Conservation (phyloP, 306 rosid genomes). For the Vigna reflexopilosa region DNA sequence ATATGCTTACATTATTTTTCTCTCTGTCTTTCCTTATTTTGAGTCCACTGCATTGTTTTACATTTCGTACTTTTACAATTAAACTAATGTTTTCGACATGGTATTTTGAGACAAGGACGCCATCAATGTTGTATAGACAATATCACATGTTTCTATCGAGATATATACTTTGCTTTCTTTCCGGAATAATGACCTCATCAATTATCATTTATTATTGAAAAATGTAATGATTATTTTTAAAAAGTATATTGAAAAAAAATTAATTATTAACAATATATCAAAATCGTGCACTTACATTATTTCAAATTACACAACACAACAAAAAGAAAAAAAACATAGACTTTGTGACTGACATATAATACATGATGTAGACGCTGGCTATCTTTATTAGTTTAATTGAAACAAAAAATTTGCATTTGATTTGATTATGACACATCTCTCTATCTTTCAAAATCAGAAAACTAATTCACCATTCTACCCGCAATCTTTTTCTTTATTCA, state of each 20-base stretch:
- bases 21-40: no score
- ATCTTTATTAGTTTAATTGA: no score
- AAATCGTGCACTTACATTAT: no score
- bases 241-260: no score
- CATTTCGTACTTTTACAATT: no score
- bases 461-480: not conserved
- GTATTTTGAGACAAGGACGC: conserved; percentile 11
- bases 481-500: not conserved
- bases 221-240: no score
- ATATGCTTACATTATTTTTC: no score
- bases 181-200: not conserved
- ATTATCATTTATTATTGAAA: no score
- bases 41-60: no score
- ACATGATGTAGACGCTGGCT: not conserved
- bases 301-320: not conserved
- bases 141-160: not conserved
- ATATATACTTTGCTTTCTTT: not conserved
- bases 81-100: not conserved
- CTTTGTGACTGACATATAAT: conserved; percentile 11
- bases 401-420: not conserved
- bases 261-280: not conserved
- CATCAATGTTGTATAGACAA: not conserved
- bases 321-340: not conserved
- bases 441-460: conserved; percentile 4
- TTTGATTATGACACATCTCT: conserved; percentile 33